Base-by-base conservation (phyloP, 108 stramenopile genomes). In the Pseudonitzschia multistriata region DNA sequence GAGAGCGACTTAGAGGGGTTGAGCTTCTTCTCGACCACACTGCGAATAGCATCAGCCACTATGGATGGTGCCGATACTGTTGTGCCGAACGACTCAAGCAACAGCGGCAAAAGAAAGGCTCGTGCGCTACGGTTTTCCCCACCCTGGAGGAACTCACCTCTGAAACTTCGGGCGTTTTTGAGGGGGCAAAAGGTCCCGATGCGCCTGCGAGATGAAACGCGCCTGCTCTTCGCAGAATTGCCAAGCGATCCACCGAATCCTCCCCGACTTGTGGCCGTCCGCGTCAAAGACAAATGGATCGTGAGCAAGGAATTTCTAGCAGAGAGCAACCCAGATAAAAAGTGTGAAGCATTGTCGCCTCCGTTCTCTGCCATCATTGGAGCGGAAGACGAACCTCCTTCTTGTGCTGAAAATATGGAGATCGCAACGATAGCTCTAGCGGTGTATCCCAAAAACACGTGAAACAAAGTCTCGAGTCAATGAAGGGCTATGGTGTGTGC, bases 181-280 rank as follows among this genome's bases (percentile, higher is more conserved):
- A 86, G 96, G 3, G 95, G 95, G 37, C 96, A 96, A 81, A 84
- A 86, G 53, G 81, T 97, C 21, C 88, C 92, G 13, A 52, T 93
- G 22, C 94, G 95, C 71, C 68, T 73, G 4, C 79, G 94, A 61
- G 84, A 81, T 50, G 25, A 56, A 14, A 60, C 47, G 15, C 25
- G 22, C 21, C 8, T 77, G 7, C 52, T 77, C 8, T 24, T 74
- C 49, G 33, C 0, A n/a, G 29, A 55, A 27, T 30, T 0, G 29
- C 14, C 27, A 4, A 8, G 4, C 27, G 0, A 55, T 5, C 27
- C 27, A 27, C 24, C 6, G 29, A 25, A 55, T 45, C 17, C 42
- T 3, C 3, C 6, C 37, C 37, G 49, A 17, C 57, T 59, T n/a
- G 57, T 59, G 3, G 57, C 35, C 3, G 6, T 59, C n/a, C 10